Evolutionary conservation across 805 yeast genomes (phyloP).

Genomic region (Metschnikowia gelsemii): DNA sequence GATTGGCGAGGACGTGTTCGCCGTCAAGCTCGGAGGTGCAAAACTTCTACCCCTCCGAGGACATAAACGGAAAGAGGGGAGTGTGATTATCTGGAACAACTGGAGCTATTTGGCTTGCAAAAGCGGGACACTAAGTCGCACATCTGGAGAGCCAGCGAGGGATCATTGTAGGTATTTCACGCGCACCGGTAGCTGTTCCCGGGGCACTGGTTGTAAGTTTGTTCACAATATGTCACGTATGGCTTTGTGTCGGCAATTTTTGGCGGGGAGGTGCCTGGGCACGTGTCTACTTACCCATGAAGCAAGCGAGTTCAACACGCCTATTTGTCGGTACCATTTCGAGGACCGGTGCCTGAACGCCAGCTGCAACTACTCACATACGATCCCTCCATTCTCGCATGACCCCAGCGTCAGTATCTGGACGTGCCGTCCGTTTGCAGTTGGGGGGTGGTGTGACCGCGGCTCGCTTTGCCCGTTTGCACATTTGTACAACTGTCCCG

Average conservation of each 20-base stretch:
- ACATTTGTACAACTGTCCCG: conserved; percentile 70
- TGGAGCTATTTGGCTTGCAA: conserved; percentile 9
- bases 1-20: conserved; percentile 45
- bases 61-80: conserved; percentile 14
- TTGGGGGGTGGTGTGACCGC: conserved; percentile 64
- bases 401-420: conserved; percentile 39
- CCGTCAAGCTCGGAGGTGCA: conserved; percentile 40
- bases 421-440: conserved; percentile 65
- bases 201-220: conserved; percentile 52
- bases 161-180: conserved; percentile 38
- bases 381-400: conserved; percentile 48
- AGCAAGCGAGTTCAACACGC: conserved; percentile 58
- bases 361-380: conserved; percentile 52
- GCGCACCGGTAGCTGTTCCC: conserved; percentile 51
- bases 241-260: conserved; percentile 52
- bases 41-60: conserved; percentile 40
- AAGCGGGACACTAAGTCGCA: conserved; percentile 9
- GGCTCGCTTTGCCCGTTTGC: conserved; percentile 57
- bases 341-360: conserved; percentile 37
- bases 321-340: conserved; percentile 32
- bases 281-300: conserved; percentile 58
- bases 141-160: conserved; percentile 3
- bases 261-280: conserved; percentile 48
- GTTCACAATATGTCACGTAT: conserved; percentile 51
- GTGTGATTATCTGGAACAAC: conserved; percentile 32